A percentile compares a stretch with the other conserved stretches of the same genome.
phyloP scores from a whole-genome alignment of 208 protist species.

The Leishmania turanica region DNA sequence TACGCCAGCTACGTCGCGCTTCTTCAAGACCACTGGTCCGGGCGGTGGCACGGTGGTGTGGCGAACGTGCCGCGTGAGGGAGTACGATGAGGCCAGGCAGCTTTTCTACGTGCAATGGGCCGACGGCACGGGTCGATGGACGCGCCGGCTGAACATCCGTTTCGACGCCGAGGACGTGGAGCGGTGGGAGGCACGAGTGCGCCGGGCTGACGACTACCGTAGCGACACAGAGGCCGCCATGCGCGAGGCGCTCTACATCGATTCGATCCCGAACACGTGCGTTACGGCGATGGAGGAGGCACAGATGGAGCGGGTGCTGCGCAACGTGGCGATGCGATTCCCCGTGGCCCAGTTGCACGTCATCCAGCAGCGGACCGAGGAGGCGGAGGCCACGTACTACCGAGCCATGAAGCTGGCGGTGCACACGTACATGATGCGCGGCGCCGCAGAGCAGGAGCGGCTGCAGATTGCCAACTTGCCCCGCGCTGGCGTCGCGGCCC shows the following conservation, averaged over 20 bases:
- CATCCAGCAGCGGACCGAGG: constrained; percentile 72
- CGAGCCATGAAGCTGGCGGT: constrained; percentile 77
- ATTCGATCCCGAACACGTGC: constrained; percentile 51
- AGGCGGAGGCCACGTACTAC: constrained; percentile 84
- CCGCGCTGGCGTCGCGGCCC: constrained; percentile 21
- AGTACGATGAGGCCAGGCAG: constrained; percentile 63
- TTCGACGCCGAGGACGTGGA: constrained; percentile 85
- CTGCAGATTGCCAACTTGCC: constrained; percentile 37
- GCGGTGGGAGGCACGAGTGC: constrained; percentile 77
- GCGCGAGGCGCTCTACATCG: constrained; percentile 79
- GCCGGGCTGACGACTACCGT: constrained; percentile 71
- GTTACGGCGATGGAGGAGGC: constrained; percentile 78
- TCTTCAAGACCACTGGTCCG: constrained; percentile 47
- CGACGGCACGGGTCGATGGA: constrained; percentile 81
- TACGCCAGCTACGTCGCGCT: constrained; percentile 84
- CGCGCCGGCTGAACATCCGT: constrained; percentile 88
- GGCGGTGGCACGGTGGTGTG: constrained; percentile 47
- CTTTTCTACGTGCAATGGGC: constrained; percentile 81
- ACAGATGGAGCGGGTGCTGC: constrained; percentile 89
- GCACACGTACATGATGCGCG: constrained; percentile 73
- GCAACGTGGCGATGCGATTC: constrained; percentile 75
- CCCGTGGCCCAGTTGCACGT: constrained; percentile 73
- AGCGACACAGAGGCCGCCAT: constrained; percentile 71
- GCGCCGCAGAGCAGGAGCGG: constrained; percentile 62
- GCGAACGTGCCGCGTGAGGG: constrained; percentile 68